A percentile compares a stretch with the other conserved stretches of the same genome.
phyloP scores from a whole-genome alignment of 192 early-diverging fungal genomes.

The Thoreauomyces humboldtii region DNA sequence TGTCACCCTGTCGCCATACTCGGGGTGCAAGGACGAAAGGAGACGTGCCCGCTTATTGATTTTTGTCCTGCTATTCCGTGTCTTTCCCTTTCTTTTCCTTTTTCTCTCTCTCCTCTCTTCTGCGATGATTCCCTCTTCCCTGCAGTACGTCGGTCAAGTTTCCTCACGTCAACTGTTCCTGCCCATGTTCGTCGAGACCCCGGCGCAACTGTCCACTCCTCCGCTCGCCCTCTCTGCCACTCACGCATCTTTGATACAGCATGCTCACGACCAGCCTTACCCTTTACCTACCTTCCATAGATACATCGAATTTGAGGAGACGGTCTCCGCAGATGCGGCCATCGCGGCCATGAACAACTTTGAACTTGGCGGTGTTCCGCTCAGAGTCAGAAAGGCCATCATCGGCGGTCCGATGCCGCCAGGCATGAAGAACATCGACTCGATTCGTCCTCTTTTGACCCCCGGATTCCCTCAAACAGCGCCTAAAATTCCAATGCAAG shows the following conservation, averaged over 20 bases:
- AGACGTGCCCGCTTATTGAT: no score
- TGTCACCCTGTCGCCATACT: no score
- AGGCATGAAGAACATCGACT: slow-evolving; percentile 77
- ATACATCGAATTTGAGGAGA: slow-evolving; percentile 75
- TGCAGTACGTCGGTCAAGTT: no score
- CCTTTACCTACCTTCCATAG: slow-evolving; percentile 33
- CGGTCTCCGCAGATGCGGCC: slow-evolving; percentile 53
- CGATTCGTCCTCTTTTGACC: slow-evolving; percentile 34
- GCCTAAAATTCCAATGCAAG: slow-evolving; percentile 27
- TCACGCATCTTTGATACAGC: neutral
- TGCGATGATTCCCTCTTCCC: slow-evolving; percentile 13
- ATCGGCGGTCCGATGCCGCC: slow-evolving; percentile 75
- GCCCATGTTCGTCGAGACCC: no score
- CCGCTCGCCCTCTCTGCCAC: neutral
- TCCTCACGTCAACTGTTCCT: no score
- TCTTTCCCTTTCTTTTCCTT: slow-evolving; percentile 22
- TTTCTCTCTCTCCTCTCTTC: slow-evolving; percentile 14
- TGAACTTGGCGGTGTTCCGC: slow-evolving; percentile 66
- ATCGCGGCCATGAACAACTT: slow-evolving; percentile 81
- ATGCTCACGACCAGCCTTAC: neutral
- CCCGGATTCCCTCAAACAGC: no score
- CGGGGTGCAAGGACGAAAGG: no score
- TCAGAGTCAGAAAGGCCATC: slow-evolving; percentile 67
- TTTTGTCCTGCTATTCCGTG: neutral
- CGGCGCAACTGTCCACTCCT: no score